Conservation (phyloP, 164 flowering plant genomes). For the Liquidambar formosana region DNA sequence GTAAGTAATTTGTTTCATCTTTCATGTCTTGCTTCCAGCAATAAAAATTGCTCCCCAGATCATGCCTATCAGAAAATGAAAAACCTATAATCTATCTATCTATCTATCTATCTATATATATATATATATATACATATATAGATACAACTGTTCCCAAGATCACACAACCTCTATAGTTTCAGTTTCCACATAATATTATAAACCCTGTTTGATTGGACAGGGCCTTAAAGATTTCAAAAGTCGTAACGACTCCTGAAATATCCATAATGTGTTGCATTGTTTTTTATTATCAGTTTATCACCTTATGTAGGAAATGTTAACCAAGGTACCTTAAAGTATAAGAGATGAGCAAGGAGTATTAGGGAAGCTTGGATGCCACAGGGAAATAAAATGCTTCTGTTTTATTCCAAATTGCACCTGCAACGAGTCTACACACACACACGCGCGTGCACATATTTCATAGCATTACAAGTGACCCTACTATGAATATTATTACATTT, state of each 20-base stretch:
- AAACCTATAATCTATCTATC: background rate
- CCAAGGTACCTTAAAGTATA: no score
- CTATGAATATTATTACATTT: background rate
- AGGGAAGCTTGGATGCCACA: background rate
- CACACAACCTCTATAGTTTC: no score
- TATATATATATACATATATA: background rate
- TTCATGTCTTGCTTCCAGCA: background rate
- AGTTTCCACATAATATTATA: no score
- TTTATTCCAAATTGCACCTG: no score
- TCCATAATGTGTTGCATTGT: background rate
- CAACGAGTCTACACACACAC: no score
- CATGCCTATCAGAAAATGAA: background rate
- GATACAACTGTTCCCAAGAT: no score
- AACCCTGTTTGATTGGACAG: background rate
- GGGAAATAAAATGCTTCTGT: background rate
- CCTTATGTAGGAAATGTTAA: no score
- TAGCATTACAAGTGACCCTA: background rate
- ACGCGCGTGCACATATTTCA: no score
- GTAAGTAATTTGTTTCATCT: constrained; percentile 46
- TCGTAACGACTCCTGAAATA: no score
- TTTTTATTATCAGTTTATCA: no score
- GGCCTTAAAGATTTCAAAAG: background rate
- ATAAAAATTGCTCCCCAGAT: background rate
- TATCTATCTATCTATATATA: background rate
- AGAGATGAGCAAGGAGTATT: background rate